Base-by-base conservation (phyloP, 2,329 filamentous ascomycete genomes). In the Stemphylium beticola region DNA sequence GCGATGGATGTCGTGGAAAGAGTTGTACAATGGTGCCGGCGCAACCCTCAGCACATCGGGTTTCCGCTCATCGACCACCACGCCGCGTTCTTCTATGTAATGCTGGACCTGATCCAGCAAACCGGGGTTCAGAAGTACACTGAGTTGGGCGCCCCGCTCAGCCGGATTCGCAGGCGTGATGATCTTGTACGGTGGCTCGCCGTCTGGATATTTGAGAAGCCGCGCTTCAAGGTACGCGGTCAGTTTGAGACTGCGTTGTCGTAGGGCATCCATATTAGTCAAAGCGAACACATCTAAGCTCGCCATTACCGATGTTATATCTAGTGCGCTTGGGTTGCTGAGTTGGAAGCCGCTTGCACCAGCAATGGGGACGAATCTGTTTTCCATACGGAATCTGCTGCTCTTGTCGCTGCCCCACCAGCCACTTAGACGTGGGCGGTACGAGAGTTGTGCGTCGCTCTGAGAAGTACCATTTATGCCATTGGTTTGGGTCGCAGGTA, bases 331-430 rank as follows among this genome's bases (percentile, higher is more conserved):
- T 1, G 90, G 91, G 72, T 96, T 97, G 45, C 88, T 91, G n/a
- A 93, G 74, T 74, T 96, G 91, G 76, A 86, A 96, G 4, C 92
- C 92, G 31, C 82, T 86, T 0, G 92, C 93, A 34, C 93, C 92
- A 2, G 84, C 78, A 7, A 90, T 90, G 4, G 92, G 91, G 36
- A 87, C 79, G 75, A 96, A 96, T 73, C 77, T 79, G 75, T 92
- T 93, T 52, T 88, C 86, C 92, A 96, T 96, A 62, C 85, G 82
- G 78, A 96, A 96, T 12, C 92, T 83, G 31, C 85, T 86, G 43
- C 79, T 76, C 75, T 92, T 92, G 76, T 92, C 88, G 48, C 86
- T 88, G 46, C 92, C 92, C 84, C 93, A 96, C 92, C 92, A 96
- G 20, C 92, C 93, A 31, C 85, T 82, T 2, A 96, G 79, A 4